A percentile compares a stretch with the other conserved stretches of the same genome.
Conservation (phyloP, 805 yeast species). For the Ogataea populi-albae region DNA sequence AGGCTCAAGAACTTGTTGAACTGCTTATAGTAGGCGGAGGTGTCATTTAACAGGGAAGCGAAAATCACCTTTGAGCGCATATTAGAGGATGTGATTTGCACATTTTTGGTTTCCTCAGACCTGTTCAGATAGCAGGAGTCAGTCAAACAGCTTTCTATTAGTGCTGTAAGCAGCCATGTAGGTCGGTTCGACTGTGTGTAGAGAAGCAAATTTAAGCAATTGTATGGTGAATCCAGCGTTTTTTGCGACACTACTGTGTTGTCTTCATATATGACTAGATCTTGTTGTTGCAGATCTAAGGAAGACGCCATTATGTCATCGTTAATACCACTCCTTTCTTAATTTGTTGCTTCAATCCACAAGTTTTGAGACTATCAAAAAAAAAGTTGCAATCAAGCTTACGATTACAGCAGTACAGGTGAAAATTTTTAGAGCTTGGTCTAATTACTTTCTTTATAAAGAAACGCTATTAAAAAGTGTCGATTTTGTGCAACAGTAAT, state of each 20-base stretch:
- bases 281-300: constrained; percentile 50
- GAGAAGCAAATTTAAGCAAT: constrained; percentile 35
- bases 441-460: too few species aligned
- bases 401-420: too few species aligned
- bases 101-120: not conserved
- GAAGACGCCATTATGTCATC: constrained; percentile 24
- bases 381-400: too few species aligned
- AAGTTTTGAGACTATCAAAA: too few species aligned
- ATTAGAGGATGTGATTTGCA: not conserved
- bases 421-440: too few species aligned
- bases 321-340: too few species aligned
- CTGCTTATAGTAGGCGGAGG: constrained; percentile 29
- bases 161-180: constrained; percentile 56
- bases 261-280: constrained; percentile 51
- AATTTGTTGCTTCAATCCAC: too few species aligned
- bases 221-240: constrained; percentile 17
- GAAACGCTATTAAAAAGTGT: too few species aligned
- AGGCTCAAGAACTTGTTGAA: constrained; percentile 37
- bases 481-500: too few species aligned
- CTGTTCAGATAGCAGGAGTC: constrained; percentile 45
- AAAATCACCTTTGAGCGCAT: constrained; percentile 36
- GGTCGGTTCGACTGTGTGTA: constrained; percentile 56
- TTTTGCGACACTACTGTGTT: constrained; percentile 40
- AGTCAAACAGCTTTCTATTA: constrained; percentile 48
- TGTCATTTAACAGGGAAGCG: constrained; percentile 31